Evolutionary conservation across 768 basidiomycete species (phyloP), one percentile per base, ranked within the genome.

Genomic region (Austroboletus eburneus): DNA sequence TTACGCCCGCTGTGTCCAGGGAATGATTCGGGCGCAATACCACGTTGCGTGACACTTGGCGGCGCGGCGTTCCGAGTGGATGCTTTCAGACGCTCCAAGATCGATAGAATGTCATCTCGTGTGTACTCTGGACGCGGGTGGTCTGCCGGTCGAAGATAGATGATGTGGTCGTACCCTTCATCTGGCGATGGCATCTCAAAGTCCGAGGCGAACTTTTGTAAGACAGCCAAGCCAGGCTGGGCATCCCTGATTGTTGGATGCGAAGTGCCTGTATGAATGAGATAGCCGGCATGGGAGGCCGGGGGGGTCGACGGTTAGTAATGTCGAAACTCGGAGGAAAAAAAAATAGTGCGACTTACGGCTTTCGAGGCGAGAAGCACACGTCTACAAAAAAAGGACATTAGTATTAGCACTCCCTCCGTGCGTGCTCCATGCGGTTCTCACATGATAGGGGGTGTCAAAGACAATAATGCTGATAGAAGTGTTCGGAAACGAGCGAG

Each of bases 161-260:
- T 48, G 55, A 87, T 75, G 39, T 78, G 77, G 51, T 89, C 72
- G 62, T 83, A 80, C 17, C 81, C 86, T 71, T 91, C 89, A 29
- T 69, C 57, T 30, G 72, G 56, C 18, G 61, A 61, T 23, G 88
- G 88, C 22, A 69, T 59, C 58, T 71, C 69, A 58, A 81, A 85
- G 54, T 82, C 79, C 40, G 73, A 69, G 39, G 75, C 74, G 64
- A 91, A 88, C 43, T 78, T 77, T 50, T 77, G 71, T 45, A 91
- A 71, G n/a, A 89, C 68, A 29, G 70, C 66, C 56, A 83, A 57
- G 17, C 79, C 86, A 36, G 78, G 72, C 58, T 77, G 75, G 43
- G 75, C 71, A 52, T 65, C 72, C 52, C 70, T 80, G 65, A 91
- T 90, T 44, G 89, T 91, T 42, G 88, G 90, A 67, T 89, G 88